Evolutionary conservation across 257 asterid genomes (phyloP).

Genomic region (Solanum pinnatisectum): DNA sequence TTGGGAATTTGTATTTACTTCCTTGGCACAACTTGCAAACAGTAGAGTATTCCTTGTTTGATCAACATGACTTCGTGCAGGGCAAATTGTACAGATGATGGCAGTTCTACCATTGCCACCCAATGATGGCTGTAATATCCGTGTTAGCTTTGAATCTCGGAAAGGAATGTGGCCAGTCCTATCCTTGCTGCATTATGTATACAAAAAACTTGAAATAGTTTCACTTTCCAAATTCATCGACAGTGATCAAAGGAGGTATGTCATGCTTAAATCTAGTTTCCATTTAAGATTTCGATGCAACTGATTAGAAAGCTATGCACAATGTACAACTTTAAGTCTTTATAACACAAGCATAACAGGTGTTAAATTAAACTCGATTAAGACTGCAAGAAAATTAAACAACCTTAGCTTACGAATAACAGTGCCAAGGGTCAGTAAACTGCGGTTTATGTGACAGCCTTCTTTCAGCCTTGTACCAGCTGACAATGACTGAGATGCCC

Average conservation of each 20-base stretch:
- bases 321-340: not conserved
- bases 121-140: constrained; percentile 15
- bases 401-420: constrained; percentile 58
- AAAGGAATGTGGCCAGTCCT: constrained; percentile 14
- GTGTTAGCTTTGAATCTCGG: constrained; percentile 20
- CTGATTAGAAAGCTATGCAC: not conserved
- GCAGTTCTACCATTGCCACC: constrained; percentile 18
- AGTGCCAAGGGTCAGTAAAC: constrained; percentile 40
- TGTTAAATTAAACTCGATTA: not conserved
- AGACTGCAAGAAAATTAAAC: not conserved
- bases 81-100: constrained; percentile 24
- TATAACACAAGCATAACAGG: not conserved
- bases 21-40: constrained; percentile 24
- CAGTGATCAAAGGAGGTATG: not conserved
- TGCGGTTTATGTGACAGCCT: constrained; percentile 44
- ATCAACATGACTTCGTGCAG: constrained; percentile 14
- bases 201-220: not conserved
- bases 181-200: constrained; percentile 10
- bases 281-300: not conserved
- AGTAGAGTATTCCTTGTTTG: constrained; percentile 21
- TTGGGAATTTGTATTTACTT: constrained; percentile 15
- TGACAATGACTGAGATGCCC: constrained; percentile 30
- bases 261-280: not conserved
- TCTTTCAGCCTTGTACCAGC: constrained; percentile 38
- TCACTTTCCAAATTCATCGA: not conserved